Conservation (phyloP, 495 filamentous ascomycete genomes). For the Evansstolkia leycettana region DNA sequence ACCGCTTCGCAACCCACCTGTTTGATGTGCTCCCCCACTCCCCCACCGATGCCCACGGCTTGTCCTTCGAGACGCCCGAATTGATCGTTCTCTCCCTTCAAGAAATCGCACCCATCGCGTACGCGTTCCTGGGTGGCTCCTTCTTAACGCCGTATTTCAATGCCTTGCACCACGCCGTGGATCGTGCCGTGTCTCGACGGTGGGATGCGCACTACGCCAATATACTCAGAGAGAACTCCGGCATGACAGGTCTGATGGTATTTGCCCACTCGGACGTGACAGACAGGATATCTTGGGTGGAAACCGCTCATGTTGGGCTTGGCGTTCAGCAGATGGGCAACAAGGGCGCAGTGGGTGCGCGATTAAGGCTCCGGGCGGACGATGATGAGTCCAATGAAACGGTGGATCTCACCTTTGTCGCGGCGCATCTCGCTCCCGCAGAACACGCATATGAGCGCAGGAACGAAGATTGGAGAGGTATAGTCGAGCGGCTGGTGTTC, state of each 20-base stretch:
- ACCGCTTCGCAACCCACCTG: slow-evolving; percentile 57
- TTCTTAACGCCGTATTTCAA: slow-evolving; percentile 66
- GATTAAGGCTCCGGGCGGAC: slow-evolving; percentile 42
- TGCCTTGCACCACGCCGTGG: slow-evolving; percentile 52
- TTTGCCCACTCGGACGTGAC: slow-evolving; percentile 51
- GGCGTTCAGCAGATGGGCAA: slow-evolving; percentile 83
- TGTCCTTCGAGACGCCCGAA: slow-evolving; percentile 38
- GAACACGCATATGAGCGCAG: slow-evolving; percentile 57
- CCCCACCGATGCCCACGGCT: slow-evolving; percentile 19
- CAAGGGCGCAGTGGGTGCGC: slow-evolving; percentile 79
- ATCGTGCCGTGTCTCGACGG: slow-evolving; percentile 43
- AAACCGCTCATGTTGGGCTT: slow-evolving; percentile 66
- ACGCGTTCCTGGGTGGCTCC: slow-evolving; percentile 77
- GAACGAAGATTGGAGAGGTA: slow-evolving; percentile 76
- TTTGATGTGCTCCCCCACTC: slow-evolving; percentile 47
- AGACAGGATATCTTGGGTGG: slow-evolving; percentile 41
- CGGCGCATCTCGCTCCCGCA: slow-evolving; percentile 81
- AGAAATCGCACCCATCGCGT: slow-evolving; percentile 75
- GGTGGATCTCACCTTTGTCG: slow-evolving; percentile 66
- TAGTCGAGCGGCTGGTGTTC: slow-evolving; percentile 72
- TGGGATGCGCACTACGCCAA: slow-evolving; percentile 35
- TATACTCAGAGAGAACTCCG: slow-evolving; percentile 54
- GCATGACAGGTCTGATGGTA: slow-evolving; percentile 81
- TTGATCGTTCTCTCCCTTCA: slow-evolving; percentile 71
- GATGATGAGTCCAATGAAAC: slow-evolving; percentile 18